phyloP scores from a whole-genome alignment of 257 asterid genomes.

The Solanum chiquidenum region DNA sequence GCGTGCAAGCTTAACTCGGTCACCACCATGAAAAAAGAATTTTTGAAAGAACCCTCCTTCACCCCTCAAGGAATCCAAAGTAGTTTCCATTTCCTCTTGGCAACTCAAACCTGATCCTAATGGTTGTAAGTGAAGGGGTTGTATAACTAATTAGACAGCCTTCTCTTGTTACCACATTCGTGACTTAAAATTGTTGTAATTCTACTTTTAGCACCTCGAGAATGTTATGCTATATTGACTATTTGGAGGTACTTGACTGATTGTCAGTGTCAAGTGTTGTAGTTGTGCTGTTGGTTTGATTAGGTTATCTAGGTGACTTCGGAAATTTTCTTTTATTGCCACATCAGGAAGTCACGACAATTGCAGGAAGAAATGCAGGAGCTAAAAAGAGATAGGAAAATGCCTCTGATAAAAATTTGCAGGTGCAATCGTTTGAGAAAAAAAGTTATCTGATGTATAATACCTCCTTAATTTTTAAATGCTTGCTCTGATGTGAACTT shows the following conservation, averaged over 20 bases:
- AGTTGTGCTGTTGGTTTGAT: background rate
- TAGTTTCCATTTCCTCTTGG: background rate
- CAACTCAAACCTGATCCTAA: background rate
- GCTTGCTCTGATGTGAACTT: background rate
- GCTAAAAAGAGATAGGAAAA: background rate
- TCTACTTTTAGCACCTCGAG: background rate
- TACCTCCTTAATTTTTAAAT: background rate
- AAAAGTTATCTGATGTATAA: background rate
- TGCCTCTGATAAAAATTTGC: background rate
- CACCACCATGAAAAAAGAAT: background rate
- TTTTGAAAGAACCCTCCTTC: background rate
- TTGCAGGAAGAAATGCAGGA: background rate
- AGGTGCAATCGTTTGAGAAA: background rate
- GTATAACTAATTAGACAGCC: background rate
- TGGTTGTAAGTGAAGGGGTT: background rate
- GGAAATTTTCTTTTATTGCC: background rate
- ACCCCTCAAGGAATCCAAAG: background rate
- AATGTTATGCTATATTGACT: background rate
- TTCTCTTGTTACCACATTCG: background rate
- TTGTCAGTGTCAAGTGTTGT: background rate
- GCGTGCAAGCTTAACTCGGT: background rate
- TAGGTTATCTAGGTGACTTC: background rate
- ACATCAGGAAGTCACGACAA: background rate
- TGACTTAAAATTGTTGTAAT: background rate
- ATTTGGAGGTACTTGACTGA: background rate